Base-by-base conservation (phyloP, 208 protist genomes). In the Leishmania tarentolae region DNA sequence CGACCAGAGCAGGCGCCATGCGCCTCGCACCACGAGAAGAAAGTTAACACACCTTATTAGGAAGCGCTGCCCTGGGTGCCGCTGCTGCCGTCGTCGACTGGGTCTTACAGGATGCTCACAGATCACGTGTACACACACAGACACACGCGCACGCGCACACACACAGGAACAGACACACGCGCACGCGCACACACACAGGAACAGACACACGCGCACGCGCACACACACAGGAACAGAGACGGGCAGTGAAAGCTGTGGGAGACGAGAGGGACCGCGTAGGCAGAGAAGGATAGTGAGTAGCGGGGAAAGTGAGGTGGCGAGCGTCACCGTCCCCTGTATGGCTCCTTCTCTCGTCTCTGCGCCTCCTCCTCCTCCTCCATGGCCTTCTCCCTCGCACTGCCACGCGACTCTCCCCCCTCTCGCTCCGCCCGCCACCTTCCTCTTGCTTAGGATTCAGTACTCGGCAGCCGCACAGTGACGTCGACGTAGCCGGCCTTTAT, bases 401-500 rank as follows among this genome's bases (percentile, higher is more conserved):
- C 72, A 7, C 5, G 61, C 61, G 7, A 17, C 61, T 44, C 37
- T 44, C 5, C 8, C 3, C 65, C 17, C 5, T 37, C 61, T 44
- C 37, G 24, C 5, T 21, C 3, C 65, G 35, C 5, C 65, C 50
- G 17, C 56, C 46, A 9, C 37, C 52, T 28, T 47, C 66, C 24
- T n/a, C 15, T 37, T 37, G 53, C 4, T 40, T 76, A 76, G 31
- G 61, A 31, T 8, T 40, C 69, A n/a, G 21, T 19, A 19, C 24
- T 13, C 1, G 35, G 71, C 61, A 37, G 70, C 6, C n/a, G 77
- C 83, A 82, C 87, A 0, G 59, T 56, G 3, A 87, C 83, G 47
- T 89, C 88, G 70, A 95, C 63, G 74, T 85, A 90, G 19, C 79
- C 89, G 17, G 83, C 82, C 76, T 91, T 90, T 28, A 94, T 56